Evolutionary conservation across 2,329 filamentous ascomycete species (phyloP), one percentile per base, ranked within the genome.

Genomic region (Clonostachys rhizophaga): DNA sequence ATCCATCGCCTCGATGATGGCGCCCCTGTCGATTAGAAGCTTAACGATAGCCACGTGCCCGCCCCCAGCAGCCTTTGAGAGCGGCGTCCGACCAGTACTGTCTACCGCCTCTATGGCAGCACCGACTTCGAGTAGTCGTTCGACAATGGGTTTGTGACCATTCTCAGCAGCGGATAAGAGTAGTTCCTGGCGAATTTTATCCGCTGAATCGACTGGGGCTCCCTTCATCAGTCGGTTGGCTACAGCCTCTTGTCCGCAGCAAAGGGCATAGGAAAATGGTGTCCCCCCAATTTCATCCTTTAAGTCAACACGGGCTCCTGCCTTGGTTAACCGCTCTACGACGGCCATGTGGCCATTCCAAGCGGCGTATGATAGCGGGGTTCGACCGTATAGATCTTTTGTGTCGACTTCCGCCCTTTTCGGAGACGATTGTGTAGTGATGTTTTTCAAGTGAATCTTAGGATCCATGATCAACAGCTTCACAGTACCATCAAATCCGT

Each of bases 1-100:
- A 34, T 54, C 51, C 36, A 45, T 54, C 36, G 51, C 49, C 5
- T 56, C 52, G 18, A 57, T 46, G 5, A 49, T 46, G 8, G 53
- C 52, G 16, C 55, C 52, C 14, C 48, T 55, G 6, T 43, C 49
- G 20, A 57, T 42, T 13, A 57, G 51, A 17, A 42, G 37, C 14
- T 34, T 24, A 4, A 43, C 48, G n/a, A 43, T n/a, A 17, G 45
- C 49, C 24, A 43, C 42, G 14, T 48, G 45, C 33, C 48, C 48
- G 8, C 42, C 35, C 30, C 3, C 12, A n/a, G 42, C 48, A 18
- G 45, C 48, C 16, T 12, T 47, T 2, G 42, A 52, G 9, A 57
- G 43, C 6, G 55, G 51, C n/a, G 54, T 56, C 1, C 50, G 47
- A 20, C 52, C 51, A 42, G 50, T 48, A 2, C 43, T 42, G 20